phyloP scores from a whole-genome alignment of 1,284 basidiomycete genomes.

The Leccinum holopus region DNA sequence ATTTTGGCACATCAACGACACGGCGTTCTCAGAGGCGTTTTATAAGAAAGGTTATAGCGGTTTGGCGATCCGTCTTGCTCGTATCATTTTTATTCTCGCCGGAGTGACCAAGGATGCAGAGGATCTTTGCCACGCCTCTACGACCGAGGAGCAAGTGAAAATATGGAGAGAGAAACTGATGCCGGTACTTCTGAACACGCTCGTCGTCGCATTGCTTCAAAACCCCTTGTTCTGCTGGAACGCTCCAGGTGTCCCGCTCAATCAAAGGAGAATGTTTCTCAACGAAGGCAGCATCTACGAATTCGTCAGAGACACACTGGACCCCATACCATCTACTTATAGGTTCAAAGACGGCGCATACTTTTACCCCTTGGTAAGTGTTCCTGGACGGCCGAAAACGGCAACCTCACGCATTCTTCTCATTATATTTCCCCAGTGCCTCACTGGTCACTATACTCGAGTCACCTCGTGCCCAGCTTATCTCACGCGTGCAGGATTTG shows the following conservation, averaged over 20 bases:
- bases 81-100: conserved; percentile 58
- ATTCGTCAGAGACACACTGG: conserved; percentile 62
- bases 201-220: conserved; percentile 63
- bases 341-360: conserved; percentile 60
- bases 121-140: conserved; percentile 55
- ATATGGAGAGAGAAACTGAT: conserved; percentile 67
- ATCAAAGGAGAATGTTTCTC: conserved; percentile 71
- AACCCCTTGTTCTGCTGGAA: conserved; percentile 79
- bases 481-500: conserved; percentile 67
- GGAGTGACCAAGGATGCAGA: conserved; percentile 61
- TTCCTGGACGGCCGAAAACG: conserved; percentile 27
- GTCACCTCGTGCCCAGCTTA: conserved; percentile 70
- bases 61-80: conserved; percentile 67
- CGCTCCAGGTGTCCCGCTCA: conserved; percentile 75
- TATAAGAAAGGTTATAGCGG: conserved; percentile 77
- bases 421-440: conserved; percentile 37
- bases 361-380: conserved; percentile 61
- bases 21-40: conserved; percentile 66
- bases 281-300: conserved; percentile 62
- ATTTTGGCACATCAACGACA: conserved; percentile 72
- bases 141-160: conserved; percentile 58
- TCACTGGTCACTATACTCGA: conserved; percentile 64
- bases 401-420: conserved; percentile 6
- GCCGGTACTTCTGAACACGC: conserved; percentile 65
- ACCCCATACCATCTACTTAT: conserved; percentile 57